Percentiles rank a stretch among this genome's conserved stretches.
These are phyloP conservation scores for Canariomyces notabilis DNA, from an alignment of 2,329 filamentous ascomycete species.

Conservation along the genomic window DNA sequence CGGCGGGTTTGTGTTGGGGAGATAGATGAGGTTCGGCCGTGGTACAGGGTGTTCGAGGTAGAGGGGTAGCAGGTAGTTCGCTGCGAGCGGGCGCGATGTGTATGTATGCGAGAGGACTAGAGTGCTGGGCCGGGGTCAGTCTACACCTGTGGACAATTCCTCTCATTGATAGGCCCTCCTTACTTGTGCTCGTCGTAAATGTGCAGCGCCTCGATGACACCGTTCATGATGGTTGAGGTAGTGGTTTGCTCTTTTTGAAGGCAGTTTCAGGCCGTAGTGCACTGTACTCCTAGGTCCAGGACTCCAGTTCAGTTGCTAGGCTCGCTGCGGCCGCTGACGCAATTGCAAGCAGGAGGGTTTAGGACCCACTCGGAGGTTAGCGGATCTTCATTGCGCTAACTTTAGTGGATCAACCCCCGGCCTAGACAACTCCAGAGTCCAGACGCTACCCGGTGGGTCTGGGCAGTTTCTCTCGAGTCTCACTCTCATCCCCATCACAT, in stretches of 20 bases:
- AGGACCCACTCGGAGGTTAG: not conserved
- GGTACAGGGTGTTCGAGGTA: slow-evolving; percentile 79
- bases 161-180: slow-evolving; percentile 30
- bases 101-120: slow-evolving; percentile 87
- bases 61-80: slow-evolving; percentile 71
- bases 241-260: too few relatives aligned
- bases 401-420: not conserved
- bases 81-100: slow-evolving; percentile 72
- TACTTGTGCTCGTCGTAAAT: slow-evolving; percentile 96
- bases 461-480: not conserved
- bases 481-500: not conserved
- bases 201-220: slow-evolving; percentile 90
- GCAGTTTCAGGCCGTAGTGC: too few relatives aligned
- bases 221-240: slow-evolving; percentile 55
- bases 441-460: not conserved
- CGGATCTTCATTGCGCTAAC: too few relatives aligned
- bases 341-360: slow-evolving; percentile 12
- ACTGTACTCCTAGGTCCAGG: not conserved
- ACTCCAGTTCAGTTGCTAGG: slow-evolving; percentile 3
- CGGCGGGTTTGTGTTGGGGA: slow-evolving; percentile 75
- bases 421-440: not conserved
- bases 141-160: not conserved
- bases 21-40: slow-evolving; percentile 79
- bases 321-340: slow-evolving; percentile 23
- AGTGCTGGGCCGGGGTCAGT: slow-evolving; percentile 51